Conservation (phyloP, 2,329 filamentous ascomycete genomes). For the Davidsoniella australis region DNA sequence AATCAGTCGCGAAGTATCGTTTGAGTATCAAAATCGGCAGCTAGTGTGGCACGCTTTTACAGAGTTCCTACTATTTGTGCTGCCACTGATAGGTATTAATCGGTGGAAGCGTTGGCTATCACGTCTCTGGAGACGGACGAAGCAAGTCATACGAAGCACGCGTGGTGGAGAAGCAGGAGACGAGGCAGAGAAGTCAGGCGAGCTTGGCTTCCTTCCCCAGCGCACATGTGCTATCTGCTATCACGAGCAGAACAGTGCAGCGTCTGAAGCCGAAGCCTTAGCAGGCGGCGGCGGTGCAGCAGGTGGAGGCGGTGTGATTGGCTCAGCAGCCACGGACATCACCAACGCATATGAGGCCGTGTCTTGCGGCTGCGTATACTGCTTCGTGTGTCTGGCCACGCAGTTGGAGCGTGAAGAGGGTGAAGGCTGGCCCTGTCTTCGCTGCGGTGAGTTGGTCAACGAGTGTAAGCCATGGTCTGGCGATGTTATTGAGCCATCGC, state of each 20-base stretch:
- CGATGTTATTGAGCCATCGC: constrained; percentile 54
- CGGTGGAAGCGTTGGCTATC: constrained; percentile 84
- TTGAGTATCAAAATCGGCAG: constrained; percentile 94
- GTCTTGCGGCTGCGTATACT: constrained; percentile 84
- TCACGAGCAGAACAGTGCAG: constrained; percentile 65
- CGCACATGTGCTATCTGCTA: constrained; percentile 95
- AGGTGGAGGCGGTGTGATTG: constrained; percentile 59
- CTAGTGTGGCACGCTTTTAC: constrained; percentile 99
- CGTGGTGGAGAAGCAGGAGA: constrained; percentile 16
- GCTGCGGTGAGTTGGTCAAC: constrained; percentile 70
- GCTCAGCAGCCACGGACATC: constrained; percentile 79
- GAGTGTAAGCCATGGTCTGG: constrained; percentile 85
- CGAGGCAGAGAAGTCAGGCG: constrained; percentile 43
- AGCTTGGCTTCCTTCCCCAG: constrained; percentile 74
- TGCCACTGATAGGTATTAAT: constrained; percentile 91
- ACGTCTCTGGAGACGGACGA: constrained; percentile 69
- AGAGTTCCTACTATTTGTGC: constrained; percentile 88
- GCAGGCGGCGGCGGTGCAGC: constrained; percentile 51
- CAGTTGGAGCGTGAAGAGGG: constrained; percentile 83
- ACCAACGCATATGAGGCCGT: constrained; percentile 91
- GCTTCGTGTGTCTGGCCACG: constrained; percentile 86
- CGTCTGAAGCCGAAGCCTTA: constrained; percentile 60
- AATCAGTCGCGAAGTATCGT: constrained; percentile 79
- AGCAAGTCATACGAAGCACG: constrained; percentile 35
- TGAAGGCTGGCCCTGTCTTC: constrained; percentile 79